Evolutionary conservation across 176 grass and related monocot species (phyloP).

Genomic region (Olyra latifolia): DNA sequence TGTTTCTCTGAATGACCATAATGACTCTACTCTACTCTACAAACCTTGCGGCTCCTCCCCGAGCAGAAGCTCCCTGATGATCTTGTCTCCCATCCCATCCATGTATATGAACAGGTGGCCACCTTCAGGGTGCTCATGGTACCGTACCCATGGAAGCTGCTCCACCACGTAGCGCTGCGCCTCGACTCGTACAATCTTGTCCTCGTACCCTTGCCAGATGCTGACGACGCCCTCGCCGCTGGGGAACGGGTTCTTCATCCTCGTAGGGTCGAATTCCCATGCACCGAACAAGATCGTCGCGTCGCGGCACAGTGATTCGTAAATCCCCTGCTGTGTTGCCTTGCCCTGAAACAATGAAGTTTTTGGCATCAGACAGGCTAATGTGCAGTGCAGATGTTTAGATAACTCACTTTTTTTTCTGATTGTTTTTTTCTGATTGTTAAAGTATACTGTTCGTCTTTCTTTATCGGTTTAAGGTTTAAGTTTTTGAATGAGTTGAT

Average conservation of each 20-base stretch:
- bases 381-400: neutral
- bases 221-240: constrained; percentile 56
- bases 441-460: too few relatives aligned
- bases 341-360: constrained; percentile 26
- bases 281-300: constrained; percentile 42
- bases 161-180: constrained; percentile 54
- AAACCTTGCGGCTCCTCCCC: constrained; percentile 7
- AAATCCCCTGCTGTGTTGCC: constrained; percentile 47
- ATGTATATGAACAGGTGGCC: constrained; percentile 39
- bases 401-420: too few relatives aligned
- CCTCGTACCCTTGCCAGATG: constrained; percentile 60
- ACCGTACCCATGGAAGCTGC: constrained; percentile 64
- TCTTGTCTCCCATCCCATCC: constrained; percentile 27
- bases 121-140: constrained; percentile 53
- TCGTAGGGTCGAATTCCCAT: constrained; percentile 69
- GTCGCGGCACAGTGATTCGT: constrained; percentile 61
- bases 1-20: neutral
- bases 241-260: constrained; percentile 60
- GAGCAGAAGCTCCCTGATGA: constrained; percentile 47
- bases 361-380: neutral
- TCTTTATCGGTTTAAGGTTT: too few relatives aligned
- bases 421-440: too few relatives aligned
- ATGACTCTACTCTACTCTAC: neutral
- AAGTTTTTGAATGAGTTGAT: too few relatives aligned
- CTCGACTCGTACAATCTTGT: constrained; percentile 53